Evolutionary conservation across 192 early-diverging fungal genomes (phyloP).

Genomic region (Backusella luteola): DNA sequence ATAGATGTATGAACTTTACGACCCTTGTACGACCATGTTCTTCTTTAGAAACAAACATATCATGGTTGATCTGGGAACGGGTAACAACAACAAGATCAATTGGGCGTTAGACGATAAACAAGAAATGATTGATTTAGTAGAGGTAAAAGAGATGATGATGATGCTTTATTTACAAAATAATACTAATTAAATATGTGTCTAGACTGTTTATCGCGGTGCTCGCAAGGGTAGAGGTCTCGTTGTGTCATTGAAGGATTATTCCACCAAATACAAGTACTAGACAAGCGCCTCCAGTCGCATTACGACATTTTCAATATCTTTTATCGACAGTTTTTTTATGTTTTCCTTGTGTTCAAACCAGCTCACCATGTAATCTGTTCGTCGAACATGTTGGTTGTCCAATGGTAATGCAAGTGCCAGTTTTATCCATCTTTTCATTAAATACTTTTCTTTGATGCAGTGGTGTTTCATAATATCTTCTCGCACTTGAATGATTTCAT

Average conservation of each 20-base stretch:
- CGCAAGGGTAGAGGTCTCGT: constrained; percentile 96
- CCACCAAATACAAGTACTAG: constrained; percentile 97
- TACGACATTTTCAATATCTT: background rate
- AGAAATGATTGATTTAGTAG: constrained; percentile 93
- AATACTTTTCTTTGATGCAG: background rate
- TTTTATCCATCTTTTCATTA: background rate
- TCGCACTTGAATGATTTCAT: background rate
- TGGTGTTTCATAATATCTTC: background rate
- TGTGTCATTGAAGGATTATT: constrained; percentile 95
- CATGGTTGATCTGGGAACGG: constrained; percentile 98
- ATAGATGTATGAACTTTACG: constrained; percentile 98
- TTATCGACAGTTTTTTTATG: background rate
- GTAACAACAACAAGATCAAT: constrained; percentile 99
- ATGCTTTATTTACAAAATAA: background rate
- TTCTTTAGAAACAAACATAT: constrained; percentile 97
- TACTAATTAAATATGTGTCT: background rate
- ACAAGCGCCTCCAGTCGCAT: background rate
- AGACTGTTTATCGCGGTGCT: constrained; percentile 89
- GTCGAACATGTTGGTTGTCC: background rate
- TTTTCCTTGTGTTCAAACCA: background rate
- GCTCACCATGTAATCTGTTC: background rate
- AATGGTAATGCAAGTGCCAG: background rate
- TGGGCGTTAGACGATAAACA: constrained; percentile 94
- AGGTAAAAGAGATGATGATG: constrained; percentile 36
- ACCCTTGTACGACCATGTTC: constrained; percentile 98